These are phyloP conservation scores for Exobasidium rhododendri DNA, from an alignment of 1,284 basidiomycete species.

Conservation along the genomic window DNA sequence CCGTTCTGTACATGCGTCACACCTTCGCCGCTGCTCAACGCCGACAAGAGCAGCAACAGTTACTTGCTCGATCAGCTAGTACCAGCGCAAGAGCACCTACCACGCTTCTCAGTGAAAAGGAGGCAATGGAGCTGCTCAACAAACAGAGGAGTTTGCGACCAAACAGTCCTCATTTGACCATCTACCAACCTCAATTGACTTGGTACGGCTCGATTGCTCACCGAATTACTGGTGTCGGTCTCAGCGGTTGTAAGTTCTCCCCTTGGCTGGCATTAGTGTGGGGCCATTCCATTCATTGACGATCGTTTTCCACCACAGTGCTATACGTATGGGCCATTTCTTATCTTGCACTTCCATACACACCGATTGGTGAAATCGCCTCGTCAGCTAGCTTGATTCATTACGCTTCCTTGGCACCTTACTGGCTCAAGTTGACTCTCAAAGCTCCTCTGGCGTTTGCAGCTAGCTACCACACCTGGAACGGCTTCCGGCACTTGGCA, in stretches of 20 bases:
- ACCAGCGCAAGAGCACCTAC: conserved; percentile 12
- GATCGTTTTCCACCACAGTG: conserved; percentile 27
- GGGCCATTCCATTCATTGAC: not conserved
- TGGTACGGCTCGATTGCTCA: conserved; percentile 82
- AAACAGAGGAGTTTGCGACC: conserved; percentile 79
- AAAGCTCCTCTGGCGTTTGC: conserved; percentile 41
- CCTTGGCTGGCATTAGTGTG: too few species aligned
- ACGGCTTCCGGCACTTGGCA: conserved; percentile 82
- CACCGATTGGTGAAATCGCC: conserved; percentile 60
- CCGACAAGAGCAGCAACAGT: not conserved
- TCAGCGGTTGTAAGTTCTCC: conserved; percentile 57
- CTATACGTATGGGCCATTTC: conserved; percentile 84
- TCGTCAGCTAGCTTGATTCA: conserved; percentile 76
- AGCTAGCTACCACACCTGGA: conserved; percentile 72
- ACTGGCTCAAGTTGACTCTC: conserved; percentile 52
- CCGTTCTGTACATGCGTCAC: not conserved
- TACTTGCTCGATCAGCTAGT: not conserved
- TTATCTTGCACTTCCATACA: conserved; percentile 77
- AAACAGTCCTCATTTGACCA: conserved; percentile 85
- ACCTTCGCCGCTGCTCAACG: not conserved
- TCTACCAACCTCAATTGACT: conserved; percentile 90
- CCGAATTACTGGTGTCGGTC: conserved; percentile 74
- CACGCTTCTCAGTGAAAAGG: conserved; percentile 58
- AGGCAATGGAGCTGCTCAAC: conserved; percentile 70
- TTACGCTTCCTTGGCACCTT: conserved; percentile 61